Conservation (phyloP, 2,329 filamentous ascomycete genomes). For the Cladorrhinum sp. region DNA sequence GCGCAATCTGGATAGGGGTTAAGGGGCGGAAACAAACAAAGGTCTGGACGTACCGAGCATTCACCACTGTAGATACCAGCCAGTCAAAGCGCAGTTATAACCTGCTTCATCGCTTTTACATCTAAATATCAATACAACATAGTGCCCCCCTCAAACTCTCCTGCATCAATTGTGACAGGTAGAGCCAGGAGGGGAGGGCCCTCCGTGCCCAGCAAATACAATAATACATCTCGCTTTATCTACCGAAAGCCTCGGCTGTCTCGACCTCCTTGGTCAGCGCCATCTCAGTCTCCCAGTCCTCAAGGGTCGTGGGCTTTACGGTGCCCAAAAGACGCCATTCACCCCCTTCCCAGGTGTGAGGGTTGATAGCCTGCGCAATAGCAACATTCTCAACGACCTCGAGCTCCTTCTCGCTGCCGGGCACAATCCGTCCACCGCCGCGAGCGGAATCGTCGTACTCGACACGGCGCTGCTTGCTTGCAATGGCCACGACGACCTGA, state of each 20-base stretch:
- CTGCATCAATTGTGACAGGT: too few relatives aligned
- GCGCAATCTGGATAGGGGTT: too few relatives aligned
- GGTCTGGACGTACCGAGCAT: background rate
- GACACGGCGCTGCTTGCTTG: constrained; percentile 53
- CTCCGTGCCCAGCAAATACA: background rate
- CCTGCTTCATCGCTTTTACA: background rate
- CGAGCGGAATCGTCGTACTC: constrained; percentile 37
- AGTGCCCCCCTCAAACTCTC: background rate
- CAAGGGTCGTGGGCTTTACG: constrained; percentile 50
- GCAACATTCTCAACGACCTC: constrained; percentile 64
- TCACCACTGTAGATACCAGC: background rate
- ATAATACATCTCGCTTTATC: constrained; percentile 20
- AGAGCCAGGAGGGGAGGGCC: too few relatives aligned
- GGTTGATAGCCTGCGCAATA: constrained; percentile 48
- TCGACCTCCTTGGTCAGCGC: constrained; percentile 31
- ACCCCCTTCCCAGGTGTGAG: constrained; percentile 44
- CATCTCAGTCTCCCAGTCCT: constrained; percentile 39
- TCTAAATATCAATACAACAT: background rate
- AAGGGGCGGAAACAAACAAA: background rate
- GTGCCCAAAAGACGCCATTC: constrained; percentile 67
- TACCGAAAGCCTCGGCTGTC: constrained; percentile 30
- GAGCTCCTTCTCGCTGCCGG: constrained; percentile 48
- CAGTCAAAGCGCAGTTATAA: background rate
- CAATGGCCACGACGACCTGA: constrained; percentile 60
- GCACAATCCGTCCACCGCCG: constrained; percentile 36